A percentile compares a stretch with the other conserved stretches of the same genome.
Evolutionary conservation across 495 filamentous ascomycete genomes (phyloP).

Genomic region (Penicillium argentinense): DNA sequence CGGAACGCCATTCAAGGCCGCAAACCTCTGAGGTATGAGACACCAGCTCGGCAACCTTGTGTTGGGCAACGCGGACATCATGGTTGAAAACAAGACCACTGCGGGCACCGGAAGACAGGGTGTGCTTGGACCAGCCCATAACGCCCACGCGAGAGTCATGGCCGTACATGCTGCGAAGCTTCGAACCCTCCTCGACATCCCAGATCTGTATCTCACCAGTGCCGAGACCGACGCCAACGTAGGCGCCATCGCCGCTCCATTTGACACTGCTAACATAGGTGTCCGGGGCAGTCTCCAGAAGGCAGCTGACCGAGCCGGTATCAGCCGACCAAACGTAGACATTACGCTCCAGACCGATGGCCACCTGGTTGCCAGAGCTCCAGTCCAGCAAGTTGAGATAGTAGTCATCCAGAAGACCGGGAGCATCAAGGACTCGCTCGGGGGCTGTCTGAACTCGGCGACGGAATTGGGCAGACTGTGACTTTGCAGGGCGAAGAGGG

Average conservation of each 20-base stretch:
- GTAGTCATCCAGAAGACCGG: slow-evolving; percentile 95
- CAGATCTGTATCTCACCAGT: slow-evolving; percentile 98
- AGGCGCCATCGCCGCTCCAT: slow-evolving; percentile 96
- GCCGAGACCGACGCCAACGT: slow-evolving; percentile 92
- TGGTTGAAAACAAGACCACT: slow-evolving; percentile 98
- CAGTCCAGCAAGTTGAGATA: slow-evolving; percentile 98
- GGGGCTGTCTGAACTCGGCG: slow-evolving; percentile 91
- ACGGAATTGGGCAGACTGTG: slow-evolving; percentile 76
- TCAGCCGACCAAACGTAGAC: slow-evolving; percentile 99
- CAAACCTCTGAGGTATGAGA: slow-evolving; percentile 98
- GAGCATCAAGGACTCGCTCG: slow-evolving; percentile 96
- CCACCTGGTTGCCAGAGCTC: slow-evolving; percentile 96
- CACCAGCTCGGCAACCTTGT: slow-evolving; percentile 96
- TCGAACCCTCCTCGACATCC: slow-evolving; percentile 93
- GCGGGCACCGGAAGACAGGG: slow-evolving; percentile 90
- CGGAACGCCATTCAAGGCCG: slow-evolving; percentile 93
- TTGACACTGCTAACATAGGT: slow-evolving; percentile 98
- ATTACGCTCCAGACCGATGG: slow-evolving; percentile 92
- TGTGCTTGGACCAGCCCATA: slow-evolving; percentile 98
- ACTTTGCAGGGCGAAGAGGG: slow-evolving; percentile 76
- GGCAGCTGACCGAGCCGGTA: slow-evolving; percentile 77
- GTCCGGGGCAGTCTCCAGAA: slow-evolving; percentile 81
- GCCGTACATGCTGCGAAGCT: slow-evolving; percentile 97
- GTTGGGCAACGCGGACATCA: slow-evolving; percentile 94
- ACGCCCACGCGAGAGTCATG: slow-evolving; percentile 96